These are phyloP conservation scores for Didymella pomorum DNA, from an alignment of 2,329 filamentous ascomycete species.

Conservation along the genomic window DNA sequence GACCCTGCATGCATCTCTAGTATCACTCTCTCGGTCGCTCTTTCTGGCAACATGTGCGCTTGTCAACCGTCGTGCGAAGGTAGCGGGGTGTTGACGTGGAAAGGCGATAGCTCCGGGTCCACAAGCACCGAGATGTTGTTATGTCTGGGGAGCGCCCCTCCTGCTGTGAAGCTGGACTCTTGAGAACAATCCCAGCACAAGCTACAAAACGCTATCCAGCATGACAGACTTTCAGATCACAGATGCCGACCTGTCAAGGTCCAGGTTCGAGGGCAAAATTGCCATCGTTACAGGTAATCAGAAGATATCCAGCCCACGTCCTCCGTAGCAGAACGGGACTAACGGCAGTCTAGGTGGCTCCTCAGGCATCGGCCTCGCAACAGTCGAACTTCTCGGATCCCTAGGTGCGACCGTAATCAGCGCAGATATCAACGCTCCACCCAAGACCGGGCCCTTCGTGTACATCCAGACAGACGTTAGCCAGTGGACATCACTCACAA, in stretches of 20 bases:
- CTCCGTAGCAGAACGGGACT: neutral
- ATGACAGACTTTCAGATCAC: conserved; percentile 36
- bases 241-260: conserved; percentile 29
- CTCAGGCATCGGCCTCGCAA: conserved; percentile 67
- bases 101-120: conserved; percentile 5
- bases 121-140: conserved; percentile 1
- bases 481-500: conserved; percentile 59
- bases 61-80: conserved; percentile 1
- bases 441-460: conserved; percentile 33
- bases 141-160: neutral
- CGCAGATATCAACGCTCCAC: conserved; percentile 60
- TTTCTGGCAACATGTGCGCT: conserved; percentile 8
- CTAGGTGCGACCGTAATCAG: conserved; percentile 64
- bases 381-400: conserved; percentile 60
- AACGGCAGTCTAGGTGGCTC: conserved; percentile 56
- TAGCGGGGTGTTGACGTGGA: conserved; percentile 2
- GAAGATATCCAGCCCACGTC: neutral
- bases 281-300: conserved; percentile 31
- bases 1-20: conserved; percentile 10
- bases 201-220: neutral
- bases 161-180: neutral
- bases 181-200: neutral
- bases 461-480: conserved; percentile 54
- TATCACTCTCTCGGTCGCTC: neutral
- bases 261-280: conserved; percentile 32